phyloP scores from a whole-genome alignment of 2,329 filamentous ascomycete genomes.

The Bipolaris sorokiniana region DNA sequence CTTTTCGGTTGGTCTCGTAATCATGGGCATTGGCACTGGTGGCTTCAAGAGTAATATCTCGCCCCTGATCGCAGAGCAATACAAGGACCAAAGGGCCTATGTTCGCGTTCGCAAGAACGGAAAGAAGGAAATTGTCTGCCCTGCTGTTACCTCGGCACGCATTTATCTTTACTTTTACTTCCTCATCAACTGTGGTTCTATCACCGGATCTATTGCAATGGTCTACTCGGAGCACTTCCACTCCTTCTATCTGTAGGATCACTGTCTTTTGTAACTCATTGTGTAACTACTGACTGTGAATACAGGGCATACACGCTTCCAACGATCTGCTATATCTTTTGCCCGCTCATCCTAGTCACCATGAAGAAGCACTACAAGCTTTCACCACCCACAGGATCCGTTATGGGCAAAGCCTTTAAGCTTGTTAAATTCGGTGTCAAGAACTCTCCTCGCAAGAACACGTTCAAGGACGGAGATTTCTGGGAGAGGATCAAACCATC shows the following conservation, averaged over 20 bases:
- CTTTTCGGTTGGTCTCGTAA: constrained; percentile 63
- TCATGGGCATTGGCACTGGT: constrained; percentile 71
- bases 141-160: constrained; percentile 68
- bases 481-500: constrained; percentile 71
- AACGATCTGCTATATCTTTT: constrained; percentile 67
- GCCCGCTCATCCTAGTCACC: constrained; percentile 62
- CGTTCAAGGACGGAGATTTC: constrained; percentile 49
- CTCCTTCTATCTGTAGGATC: constrained; percentile 69
- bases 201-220: constrained; percentile 47
- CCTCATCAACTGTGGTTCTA: constrained; percentile 48
- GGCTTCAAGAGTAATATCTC: constrained; percentile 72
- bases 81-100: constrained; percentile 39
- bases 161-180: constrained; percentile 58
- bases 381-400: constrained; percentile 72
- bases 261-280: too few relatives aligned
- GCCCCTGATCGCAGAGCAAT: constrained; percentile 66
- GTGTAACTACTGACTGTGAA: too few relatives aligned
- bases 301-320: constrained; percentile 65
- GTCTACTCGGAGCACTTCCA: constrained; percentile 36
- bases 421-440: constrained; percentile 60
- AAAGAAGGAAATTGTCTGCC: constrained; percentile 69
- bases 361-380: constrained; percentile 70
- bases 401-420: constrained; percentile 69
- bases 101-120: constrained; percentile 39
- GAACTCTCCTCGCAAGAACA: constrained; percentile 28